These are phyloP conservation scores for Medicago truncatula DNA, from an alignment of 306 rosid species.

Conservation along the genomic window MtrunA17r5.0-ANR NC_053043.1:21839501-21840000, in stretches of 20 bases:
- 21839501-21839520: slow-evolving; percentile 18
- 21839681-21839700: slow-evolving; percentile 80
- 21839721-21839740: slow-evolving; percentile 61
- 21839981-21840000: slow-evolving; percentile 53
- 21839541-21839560: slow-evolving; percentile 19
- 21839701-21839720: slow-evolving; percentile 67
- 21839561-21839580: slow-evolving; percentile 31
- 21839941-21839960: slow-evolving; percentile 54
- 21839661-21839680: slow-evolving; percentile 95
- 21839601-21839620: slow-evolving; percentile 91
- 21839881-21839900: slow-evolving; percentile 79
- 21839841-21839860: slow-evolving; percentile 86
- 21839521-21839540: slow-evolving; percentile 14
- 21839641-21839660: slow-evolving; percentile 94
- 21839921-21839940: slow-evolving; percentile 73
- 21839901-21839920: slow-evolving; percentile 80
- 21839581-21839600: slow-evolving; percentile 85
- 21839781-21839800: slow-evolving; percentile 65
- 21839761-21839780: slow-evolving; percentile 60
- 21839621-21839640: slow-evolving; percentile 94
- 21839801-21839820: slow-evolving; percentile 95
- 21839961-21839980: slow-evolving; percentile 56
- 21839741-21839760: slow-evolving; percentile 64
- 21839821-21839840: slow-evolving; percentile 78
- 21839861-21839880: slow-evolving; percentile 82